A percentile compares a stretch with the other conserved stretches of the same genome.
Conservation (phyloP, 257 asterid genomes). For the Fraxinus quadrangulata region DNA sequence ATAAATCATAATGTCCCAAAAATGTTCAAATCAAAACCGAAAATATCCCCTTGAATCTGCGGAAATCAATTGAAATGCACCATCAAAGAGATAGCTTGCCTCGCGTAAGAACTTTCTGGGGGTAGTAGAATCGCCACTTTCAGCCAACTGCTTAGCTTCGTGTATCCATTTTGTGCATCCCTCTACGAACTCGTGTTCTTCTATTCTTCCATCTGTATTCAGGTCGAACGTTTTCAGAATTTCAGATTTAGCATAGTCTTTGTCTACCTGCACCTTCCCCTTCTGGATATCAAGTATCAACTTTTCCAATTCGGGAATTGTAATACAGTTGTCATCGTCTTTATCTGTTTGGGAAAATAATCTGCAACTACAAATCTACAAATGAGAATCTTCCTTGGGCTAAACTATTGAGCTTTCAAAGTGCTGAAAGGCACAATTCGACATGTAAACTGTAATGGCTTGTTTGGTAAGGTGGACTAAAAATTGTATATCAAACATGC, state of each 20-base stretch:
- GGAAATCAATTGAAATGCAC: background rate
- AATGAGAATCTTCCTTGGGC: background rate
- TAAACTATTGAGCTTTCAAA: background rate
- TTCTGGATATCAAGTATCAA: constrained; percentile 39
- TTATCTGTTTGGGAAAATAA: constrained; percentile 36
- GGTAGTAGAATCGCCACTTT: constrained; percentile 25
- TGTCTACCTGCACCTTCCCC: constrained; percentile 44
- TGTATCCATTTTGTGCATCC: constrained; percentile 43
- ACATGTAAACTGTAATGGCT: background rate
- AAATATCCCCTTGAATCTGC: background rate
- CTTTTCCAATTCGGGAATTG: constrained; percentile 39
- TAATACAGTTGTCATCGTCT: constrained; percentile 41
- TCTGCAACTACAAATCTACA: constrained; percentile 26
- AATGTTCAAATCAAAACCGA: background rate
- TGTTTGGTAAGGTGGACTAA: background rate
- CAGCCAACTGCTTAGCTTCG: constrained; percentile 36
- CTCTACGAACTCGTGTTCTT: constrained; percentile 38
- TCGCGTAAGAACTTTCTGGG: constrained; percentile 25
- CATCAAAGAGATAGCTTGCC: constrained; percentile 24
- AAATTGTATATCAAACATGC: background rate
- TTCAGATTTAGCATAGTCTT: constrained; percentile 40
- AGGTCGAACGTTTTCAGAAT: constrained; percentile 37
- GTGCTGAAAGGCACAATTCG: background rate
- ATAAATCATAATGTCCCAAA: background rate
- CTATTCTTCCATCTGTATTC: constrained; percentile 34